phyloP scores from a whole-genome alignment of 2,329 filamentous ascomycete species.

The Claviceps sp. region DNA sequence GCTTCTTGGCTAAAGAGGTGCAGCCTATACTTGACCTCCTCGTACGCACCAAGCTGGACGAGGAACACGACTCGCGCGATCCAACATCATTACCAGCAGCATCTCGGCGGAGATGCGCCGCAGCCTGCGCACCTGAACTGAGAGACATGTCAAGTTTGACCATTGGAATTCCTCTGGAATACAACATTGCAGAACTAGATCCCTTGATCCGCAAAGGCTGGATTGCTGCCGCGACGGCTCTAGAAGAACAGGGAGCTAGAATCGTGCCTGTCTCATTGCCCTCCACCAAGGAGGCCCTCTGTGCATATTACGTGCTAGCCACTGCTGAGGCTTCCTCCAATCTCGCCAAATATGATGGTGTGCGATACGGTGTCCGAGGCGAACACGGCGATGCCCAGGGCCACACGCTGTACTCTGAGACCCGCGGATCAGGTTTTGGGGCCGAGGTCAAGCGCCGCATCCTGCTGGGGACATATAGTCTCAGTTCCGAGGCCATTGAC shows the following conservation, averaged over 20 bases:
- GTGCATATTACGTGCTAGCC: slow-evolving; percentile 90
- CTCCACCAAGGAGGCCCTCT: slow-evolving; percentile 70
- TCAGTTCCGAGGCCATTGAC: slow-evolving; percentile 82
- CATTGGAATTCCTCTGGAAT: slow-evolving; percentile 56
- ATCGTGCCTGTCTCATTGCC: slow-evolving; percentile 71
- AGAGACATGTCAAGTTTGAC: slow-evolving; percentile 23
- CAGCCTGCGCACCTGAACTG: slow-evolving; percentile 12
- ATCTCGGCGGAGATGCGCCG: slow-evolving; percentile 39
- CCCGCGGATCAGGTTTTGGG: slow-evolving; percentile 64
- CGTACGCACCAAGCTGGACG: slow-evolving; percentile 33
- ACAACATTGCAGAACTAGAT: slow-evolving; percentile 75
- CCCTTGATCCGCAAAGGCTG: slow-evolving; percentile 57
- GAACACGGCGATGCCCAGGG: slow-evolving; percentile 38
- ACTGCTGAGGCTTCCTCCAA: slow-evolving; percentile 94
- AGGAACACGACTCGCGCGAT: slow-evolving; percentile 52
- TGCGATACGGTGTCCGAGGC: slow-evolving; percentile 67
- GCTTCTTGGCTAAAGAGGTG: slow-evolving; percentile 50
- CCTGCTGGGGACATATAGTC: slow-evolving; percentile 74
- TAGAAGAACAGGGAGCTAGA: slow-evolving; percentile 53
- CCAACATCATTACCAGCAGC: slow-evolving; percentile 53
- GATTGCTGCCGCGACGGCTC: slow-evolving; percentile 42
- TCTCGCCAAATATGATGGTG: slow-evolving; percentile 88
- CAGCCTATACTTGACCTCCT: slow-evolving; percentile 37
- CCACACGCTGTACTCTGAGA: slow-evolving; percentile 61
- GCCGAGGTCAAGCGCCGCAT: slow-evolving; percentile 77